Conservation (phyloP, 2,329 filamentous ascomycete genomes). For the Sclerotinia borealis region DNA sequence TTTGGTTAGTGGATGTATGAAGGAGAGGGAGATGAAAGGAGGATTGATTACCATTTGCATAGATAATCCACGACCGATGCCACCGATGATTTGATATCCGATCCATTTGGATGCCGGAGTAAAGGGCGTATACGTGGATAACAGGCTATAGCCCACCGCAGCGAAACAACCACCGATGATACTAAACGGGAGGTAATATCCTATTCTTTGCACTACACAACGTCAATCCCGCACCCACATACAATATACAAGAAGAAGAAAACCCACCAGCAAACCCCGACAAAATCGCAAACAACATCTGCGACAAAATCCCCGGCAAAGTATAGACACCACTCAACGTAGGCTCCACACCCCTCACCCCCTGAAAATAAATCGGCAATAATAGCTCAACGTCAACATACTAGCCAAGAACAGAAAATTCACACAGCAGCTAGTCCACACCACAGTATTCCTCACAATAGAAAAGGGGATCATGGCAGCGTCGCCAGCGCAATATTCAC, state of each 20-base stretch:
- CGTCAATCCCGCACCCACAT: not conserved
- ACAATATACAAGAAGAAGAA: not conserved
- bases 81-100: slow-evolving; percentile 25
- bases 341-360: slow-evolving; percentile 34
- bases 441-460: slow-evolving; percentile 20
- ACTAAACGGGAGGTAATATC: slow-evolving; percentile 32
- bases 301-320: slow-evolving; percentile 34
- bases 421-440: slow-evolving; percentile 17
- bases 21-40: slow-evolving; percentile 9
- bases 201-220: slow-evolving; percentile 15
- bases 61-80: slow-evolving; percentile 20
- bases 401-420: slow-evolving; percentile 9
- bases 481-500: slow-evolving; percentile 17
- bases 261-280: slow-evolving; percentile 11
- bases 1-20: not conserved
- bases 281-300: slow-evolving; percentile 6
- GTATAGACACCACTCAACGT: slow-evolving; percentile 34
- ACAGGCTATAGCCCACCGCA: slow-evolving; percentile 32
- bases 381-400: slow-evolving; percentile 10
- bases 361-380: slow-evolving; percentile 38
- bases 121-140: slow-evolving; percentile 28
- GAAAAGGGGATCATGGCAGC: slow-evolving; percentile 26
- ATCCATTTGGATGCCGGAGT: slow-evolving; percentile 20
- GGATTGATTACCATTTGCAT: slow-evolving; percentile 21
- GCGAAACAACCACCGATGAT: slow-evolving; percentile 30